Base-by-base conservation (phyloP, 441 rosid genomes). In the Viola pubescens region DNA sequence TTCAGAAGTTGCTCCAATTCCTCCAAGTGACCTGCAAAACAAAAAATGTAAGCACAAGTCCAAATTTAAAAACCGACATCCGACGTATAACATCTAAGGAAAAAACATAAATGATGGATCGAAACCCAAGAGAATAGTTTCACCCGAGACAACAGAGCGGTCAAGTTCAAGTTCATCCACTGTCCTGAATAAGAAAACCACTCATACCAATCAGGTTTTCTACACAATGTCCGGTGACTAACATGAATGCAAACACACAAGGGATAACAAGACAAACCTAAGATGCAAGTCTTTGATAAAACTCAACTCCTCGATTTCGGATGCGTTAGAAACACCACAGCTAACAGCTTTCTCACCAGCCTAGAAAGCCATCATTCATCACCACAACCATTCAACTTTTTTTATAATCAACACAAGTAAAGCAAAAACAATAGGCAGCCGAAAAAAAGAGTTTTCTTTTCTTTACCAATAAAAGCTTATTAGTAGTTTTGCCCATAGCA, bases 301-400 rank as follows among this genome's bases (percentile, higher is more conserved):
- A 46, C 49, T 12, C 49, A 46, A 12, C 49, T 46, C 49, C 49
- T 46, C 5, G n/a, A 48, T 48, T 48, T 48, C 52, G 2, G 52
- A 48, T 12, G 19, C 52, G 6, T 48, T 48, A 56, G 73, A 65
- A 56, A 82, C 87, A 46, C 90, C 96, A 61, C 96, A 88, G 50
- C 79, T 68, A 59, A 88, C 90, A 69, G 96, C 90, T 79, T 79
- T 82, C 67, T 83, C 96, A 48, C 95, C 92, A 39, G 92, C 92
- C 92, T 88, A 70, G 6, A 47, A 0, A 9, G 34, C 34, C 34
- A 26, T 26, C 34, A 26, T 26, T 19, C 26, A 19, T 19, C 26
- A 19, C 26, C 45, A 42, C 45, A 5, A 52, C 41, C 56, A 58
- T 50, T 65, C 52, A 47, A 44, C 19, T 5, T 9, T 26, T 26